These are phyloP conservation scores for Cocos nucifera DNA, from an alignment of 176 grass and related monocot species.

Conservation along the genomic window DNA sequence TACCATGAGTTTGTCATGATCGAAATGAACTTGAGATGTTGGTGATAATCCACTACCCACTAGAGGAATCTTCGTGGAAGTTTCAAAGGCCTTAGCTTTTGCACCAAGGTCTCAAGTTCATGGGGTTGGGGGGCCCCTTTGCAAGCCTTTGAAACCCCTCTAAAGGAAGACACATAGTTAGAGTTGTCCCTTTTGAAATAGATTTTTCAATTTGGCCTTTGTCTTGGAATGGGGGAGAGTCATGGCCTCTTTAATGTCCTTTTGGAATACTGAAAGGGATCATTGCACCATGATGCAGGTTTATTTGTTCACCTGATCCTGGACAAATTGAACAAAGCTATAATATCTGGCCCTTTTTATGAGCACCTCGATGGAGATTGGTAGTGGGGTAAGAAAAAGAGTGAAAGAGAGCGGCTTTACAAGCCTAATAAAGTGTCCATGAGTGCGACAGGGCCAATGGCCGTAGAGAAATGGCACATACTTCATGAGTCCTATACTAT, in stretches of 20 bases:
- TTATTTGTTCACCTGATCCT: conserved; percentile 31
- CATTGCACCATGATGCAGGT: conserved; percentile 48
- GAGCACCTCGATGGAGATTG: conserved; percentile 24
- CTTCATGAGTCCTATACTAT: conserved; percentile 13
- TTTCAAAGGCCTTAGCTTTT: neutral
- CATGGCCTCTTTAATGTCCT: conserved; percentile 6
- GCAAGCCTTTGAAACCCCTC: neutral
- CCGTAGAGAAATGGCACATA: conserved; percentile 30
- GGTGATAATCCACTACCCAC: neutral
- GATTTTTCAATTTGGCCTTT: neutral
- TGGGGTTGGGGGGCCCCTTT: neutral
- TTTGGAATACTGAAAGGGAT: conserved; percentile 40
- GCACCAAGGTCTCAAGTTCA: neutral
- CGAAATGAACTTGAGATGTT: neutral
- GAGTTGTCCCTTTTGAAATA: conserved; percentile 2
- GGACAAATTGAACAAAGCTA: conserved; percentile 50
- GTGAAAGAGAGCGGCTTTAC: conserved; percentile 16
- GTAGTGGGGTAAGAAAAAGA: conserved; percentile 3
- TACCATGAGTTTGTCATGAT: conserved; percentile 9
- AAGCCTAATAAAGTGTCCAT: conserved; percentile 12
- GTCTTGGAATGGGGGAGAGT: neutral
- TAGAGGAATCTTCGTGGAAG: neutral
- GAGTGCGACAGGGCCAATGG: conserved; percentile 28
- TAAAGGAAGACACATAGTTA: neutral
- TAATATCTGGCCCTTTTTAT: conserved; percentile 23